Evolutionary conservation across 352 stramenopile genomes (phyloP).

Genomic region (Phytopythium chamaehyphon): DNA sequence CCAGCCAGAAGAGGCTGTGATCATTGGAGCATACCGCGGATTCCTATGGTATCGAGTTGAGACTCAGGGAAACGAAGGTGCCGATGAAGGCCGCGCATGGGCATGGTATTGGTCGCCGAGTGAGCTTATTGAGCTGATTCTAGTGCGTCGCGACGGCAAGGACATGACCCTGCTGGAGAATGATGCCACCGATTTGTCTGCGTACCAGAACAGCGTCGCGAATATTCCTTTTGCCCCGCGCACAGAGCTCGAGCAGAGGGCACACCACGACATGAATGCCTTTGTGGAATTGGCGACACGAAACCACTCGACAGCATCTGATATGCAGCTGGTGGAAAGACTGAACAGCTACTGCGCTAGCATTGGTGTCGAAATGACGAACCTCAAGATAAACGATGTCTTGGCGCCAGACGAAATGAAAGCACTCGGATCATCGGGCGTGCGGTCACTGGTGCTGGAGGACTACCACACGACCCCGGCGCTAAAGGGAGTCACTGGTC

Average conservation of each 20-base stretch:
- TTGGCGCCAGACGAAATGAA: slow-evolving; percentile 29
- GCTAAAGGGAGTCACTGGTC: slow-evolving; percentile 51
- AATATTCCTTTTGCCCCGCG: slow-evolving; percentile 35
- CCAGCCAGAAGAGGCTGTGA: slow-evolving; percentile 94
- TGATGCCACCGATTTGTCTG: slow-evolving; percentile 60
- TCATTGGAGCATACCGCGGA: slow-evolving; percentile 91
- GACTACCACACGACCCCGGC: slow-evolving; percentile 70
- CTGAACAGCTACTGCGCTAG: slow-evolving; percentile 79
- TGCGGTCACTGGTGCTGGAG: slow-evolving; percentile 48
- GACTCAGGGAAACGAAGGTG: slow-evolving; percentile 95
- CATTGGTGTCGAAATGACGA: slow-evolving; percentile 79
- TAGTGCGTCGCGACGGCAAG: slow-evolving; percentile 77
- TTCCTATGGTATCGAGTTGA: slow-evolving; percentile 95
- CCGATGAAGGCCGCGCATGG: slow-evolving; percentile 90
- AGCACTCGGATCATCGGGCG: slow-evolving; percentile 10
- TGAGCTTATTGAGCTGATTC: slow-evolving; percentile 84
- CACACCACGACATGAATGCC: slow-evolving; percentile 39
- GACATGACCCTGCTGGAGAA: slow-evolving; percentile 87
- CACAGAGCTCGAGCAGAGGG: slow-evolving; percentile 45
- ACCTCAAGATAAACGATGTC: slow-evolving; percentile 68
- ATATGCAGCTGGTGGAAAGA: slow-evolving; percentile 85
- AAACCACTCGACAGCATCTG: slow-evolving; percentile 52
- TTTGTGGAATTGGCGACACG: slow-evolving; percentile 64
- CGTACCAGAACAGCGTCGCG: slow-evolving; percentile 27
- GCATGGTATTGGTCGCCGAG: slow-evolving; percentile 95